Evolutionary conservation across 2,329 filamentous ascomycete species (phyloP), one percentile per base, ranked within the genome.

Genomic region (Penicillium expansum): DNA sequence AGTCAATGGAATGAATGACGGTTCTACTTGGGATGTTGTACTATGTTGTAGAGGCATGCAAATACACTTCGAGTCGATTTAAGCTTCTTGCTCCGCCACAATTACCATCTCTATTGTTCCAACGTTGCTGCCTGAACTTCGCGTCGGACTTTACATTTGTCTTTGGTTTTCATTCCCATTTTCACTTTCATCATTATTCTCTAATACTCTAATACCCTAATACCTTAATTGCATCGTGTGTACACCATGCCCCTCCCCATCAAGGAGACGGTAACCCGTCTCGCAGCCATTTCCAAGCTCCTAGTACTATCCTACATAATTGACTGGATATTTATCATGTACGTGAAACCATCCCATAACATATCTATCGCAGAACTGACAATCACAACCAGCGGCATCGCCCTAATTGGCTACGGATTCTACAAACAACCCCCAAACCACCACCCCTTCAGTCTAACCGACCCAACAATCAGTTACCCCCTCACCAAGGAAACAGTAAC

Each of bases 401-500:
- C 81, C 27, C 80, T 79, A 14, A 76, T 89, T 37, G 86, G 86
- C 55, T 82, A 77, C 55, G 79, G 80, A 7, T 81, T 90, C 63
- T 83, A 83, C 58, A 76, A 77, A 44, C 75, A 86, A 50, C 78
- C 80, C 0, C 89, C 89, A 0, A 89, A 86, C 67, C 84, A 85
- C 64, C 81, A 86, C 35, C 86, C 87, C 0, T 93, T 94, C 72
- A 86, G 84, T 33, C 81, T 91, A 7, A 79, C 85, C 61, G 87
- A 97, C 67, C 84, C 87, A 22, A 83, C 84, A 59, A 96, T 97
- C 67, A 89, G 90, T 18, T 95, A 88, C 65, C 92, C 92, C 0
- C 86, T 83, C 65, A 83, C 83, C 48, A 69, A 87, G 22, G 90
- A 96, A 67, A 91, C 87, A 3, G 87, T 97, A 16, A 84, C 87